Base-by-base conservation (phyloP, 2,329 filamentous ascomycete species). In the Trichoderma koningii region DNA sequence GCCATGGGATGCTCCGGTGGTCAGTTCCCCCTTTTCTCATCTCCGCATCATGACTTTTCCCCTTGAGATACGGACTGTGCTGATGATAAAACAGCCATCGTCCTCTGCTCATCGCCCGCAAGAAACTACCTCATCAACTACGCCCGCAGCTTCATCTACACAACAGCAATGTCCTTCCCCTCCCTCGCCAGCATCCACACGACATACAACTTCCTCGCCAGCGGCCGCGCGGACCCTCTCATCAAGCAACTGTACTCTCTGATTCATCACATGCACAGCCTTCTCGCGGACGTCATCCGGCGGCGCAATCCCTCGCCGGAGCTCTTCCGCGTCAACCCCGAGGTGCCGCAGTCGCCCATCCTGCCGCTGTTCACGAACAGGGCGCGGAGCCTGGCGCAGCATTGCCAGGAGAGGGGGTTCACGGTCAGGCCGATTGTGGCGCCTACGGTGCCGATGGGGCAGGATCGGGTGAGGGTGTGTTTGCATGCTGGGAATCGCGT, bases 111-210 rank as follows among this genome's bases (percentile, higher is more conserved):
- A 1, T 74, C 81, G 0, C 76, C 82, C 0, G 84, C 86, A 0
- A 79, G 87, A 26, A 76, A 84, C 1, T 92, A 91, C 68, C 79
- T 92, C 59, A 83, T 92, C 74, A 92, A 93, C 71, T 92, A 92
- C 71, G 89, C 89, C 0, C 84, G 89, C n/a, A 87, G 84, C 1
- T 76, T 92, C 48, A 91, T 92, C 63, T 93, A 91, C 73, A 91
- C 89, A 0, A 92, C 89, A 0, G 87, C 88, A 34, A 82, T 90
- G 76, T 82, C 86, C 0, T 85, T 86, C 47, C 84, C 88, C 0
- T 81, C 83, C 1, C 79, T 90, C 1, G 83, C 83, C 0, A 82
- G 83, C 15, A 87, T 90, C 60, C 77, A 81, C 48, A 80, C 83
- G 0, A 80, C 82, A 0, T 90, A 89, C 70, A 79, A 82, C 7